Percentiles rank a stretch among this genome's conserved stretches.
Conservation (phyloP, 2,329 filamentous ascomycete species). For the Sarocladium strictum region DNA sequence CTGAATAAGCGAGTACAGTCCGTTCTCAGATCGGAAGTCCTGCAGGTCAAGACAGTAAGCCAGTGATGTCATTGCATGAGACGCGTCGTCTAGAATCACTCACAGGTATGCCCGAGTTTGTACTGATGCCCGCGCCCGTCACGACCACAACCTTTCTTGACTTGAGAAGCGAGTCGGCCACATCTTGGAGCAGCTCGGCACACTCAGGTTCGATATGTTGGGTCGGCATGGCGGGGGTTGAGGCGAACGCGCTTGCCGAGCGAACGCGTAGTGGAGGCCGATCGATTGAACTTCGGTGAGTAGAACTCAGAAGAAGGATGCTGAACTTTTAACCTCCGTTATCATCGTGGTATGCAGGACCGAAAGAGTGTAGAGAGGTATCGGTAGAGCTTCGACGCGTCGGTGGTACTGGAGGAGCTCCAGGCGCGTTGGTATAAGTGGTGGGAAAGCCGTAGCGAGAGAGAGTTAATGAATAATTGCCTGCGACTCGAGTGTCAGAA, state of each 20-base stretch:
- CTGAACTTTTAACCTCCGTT: neutral
- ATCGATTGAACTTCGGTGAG: neutral
- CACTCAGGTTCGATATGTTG: constrained; percentile 43
- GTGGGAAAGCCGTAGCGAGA: neutral
- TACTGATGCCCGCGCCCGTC: constrained; percentile 69
- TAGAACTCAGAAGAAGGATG: neutral
- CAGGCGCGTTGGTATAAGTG: constrained; percentile 4
- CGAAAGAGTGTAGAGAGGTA: neutral
- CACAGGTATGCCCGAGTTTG: constrained; percentile 70
- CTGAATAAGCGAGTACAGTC: constrained; percentile 67
- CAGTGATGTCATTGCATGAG: too few species aligned
- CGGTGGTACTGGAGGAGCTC: neutral
- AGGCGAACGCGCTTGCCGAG: neutral
- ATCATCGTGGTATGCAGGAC: neutral
- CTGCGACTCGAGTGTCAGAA: neutral
- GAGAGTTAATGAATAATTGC: neutral
- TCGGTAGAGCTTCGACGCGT: neutral
- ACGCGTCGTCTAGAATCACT: constrained; percentile 13
- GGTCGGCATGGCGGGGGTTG: constrained; percentile 46
- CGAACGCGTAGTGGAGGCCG: neutral
- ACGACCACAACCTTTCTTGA: constrained; percentile 65
- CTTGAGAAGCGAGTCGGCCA: constrained; percentile 59
- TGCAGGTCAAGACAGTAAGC: constrained; percentile 21
- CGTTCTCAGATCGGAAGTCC: constrained; percentile 69
- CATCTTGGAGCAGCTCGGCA: constrained; percentile 52